Base-by-base conservation (phyloP, 768 basidiomycete genomes). In the Boletus barrowsii region DNA sequence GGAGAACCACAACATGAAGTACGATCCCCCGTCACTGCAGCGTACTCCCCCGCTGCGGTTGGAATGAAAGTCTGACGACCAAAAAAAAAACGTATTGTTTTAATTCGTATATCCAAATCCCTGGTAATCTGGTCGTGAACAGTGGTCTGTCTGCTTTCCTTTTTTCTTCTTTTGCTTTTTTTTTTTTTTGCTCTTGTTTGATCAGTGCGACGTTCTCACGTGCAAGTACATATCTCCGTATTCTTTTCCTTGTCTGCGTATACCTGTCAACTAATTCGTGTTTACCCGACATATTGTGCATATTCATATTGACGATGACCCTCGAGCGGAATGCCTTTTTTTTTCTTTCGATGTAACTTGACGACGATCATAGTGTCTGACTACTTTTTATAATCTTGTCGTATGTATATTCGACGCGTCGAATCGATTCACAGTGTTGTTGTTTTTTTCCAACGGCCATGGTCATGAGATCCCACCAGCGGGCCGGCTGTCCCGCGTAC, bases 21-120 rank as follows among this genome's bases (percentile, higher is more conserved):
- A 74, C 74, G 76, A 73, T 68, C 74, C 63, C 51, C 75, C 65
- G 75, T 73, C 64, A 54, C 72, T 71, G 64, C 77, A 53, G 47
- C 64, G 57, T 76, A 78, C 76, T 47, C 79, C 73, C 30, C 77
- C 72, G 63, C 75, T 75, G 69, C 73, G 61, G 64, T 77, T 73
- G 78, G 78, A 75, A 76, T 80, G 77, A 79, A 75, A 59, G 78
- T 73, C 7, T 76, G 37, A 53, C 32, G 11, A 43, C 4, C 57
- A 56, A 53, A 51, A 54, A n/a, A 32, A 26, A 44, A 36, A 35
- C 22, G 17, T 11, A 15, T 58, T 20, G 33, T 30, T 35, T 51
- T 60, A 59, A 54, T 60, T 54, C 45, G 8, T 70, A 63, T 70
- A 68, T 62, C 68, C 61, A 37, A 59, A 26, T 49, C 3, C 44